phyloP scores from a whole-genome alignment of 306 rosid genomes.

The Gleditsia sinensis region DNA sequence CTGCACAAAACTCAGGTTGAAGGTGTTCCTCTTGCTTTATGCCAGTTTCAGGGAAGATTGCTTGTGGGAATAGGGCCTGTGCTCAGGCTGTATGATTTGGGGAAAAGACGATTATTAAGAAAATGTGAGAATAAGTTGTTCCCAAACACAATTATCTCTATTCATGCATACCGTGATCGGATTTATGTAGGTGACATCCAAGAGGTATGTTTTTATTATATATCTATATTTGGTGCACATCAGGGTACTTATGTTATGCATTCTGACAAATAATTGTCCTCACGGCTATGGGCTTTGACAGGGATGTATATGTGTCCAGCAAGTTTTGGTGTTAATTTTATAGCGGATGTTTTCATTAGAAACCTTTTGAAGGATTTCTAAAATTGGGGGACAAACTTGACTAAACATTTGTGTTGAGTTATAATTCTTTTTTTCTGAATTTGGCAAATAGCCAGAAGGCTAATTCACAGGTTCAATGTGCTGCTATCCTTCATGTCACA shows the following conservation, averaged over 20 bases:
- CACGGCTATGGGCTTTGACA: slow-evolving; percentile 13
- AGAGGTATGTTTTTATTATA: slow-evolving; percentile 66
- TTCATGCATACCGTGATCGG: slow-evolving; percentile 90
- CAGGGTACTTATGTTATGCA: slow-evolving; percentile 17
- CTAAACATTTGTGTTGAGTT: not conserved
- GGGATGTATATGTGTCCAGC: not conserved
- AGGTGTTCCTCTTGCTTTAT: slow-evolving; percentile 90
- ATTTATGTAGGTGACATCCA: slow-evolving; percentile 93
- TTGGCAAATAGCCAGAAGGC: not conserved
- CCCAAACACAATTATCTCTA: slow-evolving; percentile 79
- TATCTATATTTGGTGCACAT: slow-evolving; percentile 7
- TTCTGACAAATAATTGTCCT: not conserved
- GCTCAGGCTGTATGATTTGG: slow-evolving; percentile 91
- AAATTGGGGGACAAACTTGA: slow-evolving; percentile 16
- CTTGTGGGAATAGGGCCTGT: slow-evolving; percentile 94
- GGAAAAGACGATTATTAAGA: slow-evolving; percentile 78
- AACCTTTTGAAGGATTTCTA: not conserved
- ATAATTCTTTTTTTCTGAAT: slow-evolving; percentile 8
- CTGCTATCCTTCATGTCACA: not conserved
- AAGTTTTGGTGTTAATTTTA: not conserved
- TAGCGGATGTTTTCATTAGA: slow-evolving; percentile 18
- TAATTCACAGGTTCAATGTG: slow-evolving; percentile 7
- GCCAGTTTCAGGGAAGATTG: slow-evolving; percentile 96
- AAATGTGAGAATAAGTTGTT: slow-evolving; percentile 96
- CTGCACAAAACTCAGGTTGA: slow-evolving; percentile 95